Conservation (phyloP, 495 filamentous ascomycete genomes). For the Neurospora sp. region DNA sequence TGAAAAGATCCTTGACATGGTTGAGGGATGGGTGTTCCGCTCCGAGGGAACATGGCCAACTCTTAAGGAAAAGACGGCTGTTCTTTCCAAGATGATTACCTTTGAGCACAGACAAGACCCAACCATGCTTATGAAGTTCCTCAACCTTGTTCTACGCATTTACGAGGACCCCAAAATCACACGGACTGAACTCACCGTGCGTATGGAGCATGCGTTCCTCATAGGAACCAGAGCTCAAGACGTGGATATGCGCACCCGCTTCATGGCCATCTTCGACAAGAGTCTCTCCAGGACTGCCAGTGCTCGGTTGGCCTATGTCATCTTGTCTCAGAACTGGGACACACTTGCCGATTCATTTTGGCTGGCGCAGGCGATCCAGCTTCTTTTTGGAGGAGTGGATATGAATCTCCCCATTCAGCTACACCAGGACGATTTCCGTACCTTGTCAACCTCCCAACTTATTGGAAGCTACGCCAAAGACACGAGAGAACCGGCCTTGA, state of each 20-base stretch:
- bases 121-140: slow-evolving; percentile 78
- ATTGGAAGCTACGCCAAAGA: slow-evolving; percentile 65
- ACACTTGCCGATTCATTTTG: slow-evolving; percentile 89
- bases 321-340: slow-evolving; percentile 96
- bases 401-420: slow-evolving; percentile 67
- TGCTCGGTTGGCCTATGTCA: slow-evolving; percentile 74
- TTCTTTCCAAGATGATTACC: slow-evolving; percentile 91
- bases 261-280: slow-evolving; percentile 88
- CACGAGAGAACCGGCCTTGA: slow-evolving; percentile 55
- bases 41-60: slow-evolving; percentile 90
- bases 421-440: slow-evolving; percentile 72
- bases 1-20: slow-evolving; percentile 84
- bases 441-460: slow-evolving; percentile 58
- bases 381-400: slow-evolving; percentile 83
- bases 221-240: slow-evolving; percentile 91
- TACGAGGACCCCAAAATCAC: slow-evolving; percentile 96
- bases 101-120: slow-evolving; percentile 79
- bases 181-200: slow-evolving; percentile 87
- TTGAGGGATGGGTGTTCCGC: slow-evolving; percentile 92
- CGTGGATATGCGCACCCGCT: slow-evolving; percentile 92
- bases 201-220: slow-evolving; percentile 95
- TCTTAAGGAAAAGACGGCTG: slow-evolving; percentile 94
- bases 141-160: slow-evolving; percentile 91
- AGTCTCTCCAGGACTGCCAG: slow-evolving; percentile 81
- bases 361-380: slow-evolving; percentile 86